Evolutionary conservation across 2,329 filamentous ascomycete genomes (phyloP), one percentile per base, ranked within the genome.

Genomic region (Ampelomyces quisqualis): DNA sequence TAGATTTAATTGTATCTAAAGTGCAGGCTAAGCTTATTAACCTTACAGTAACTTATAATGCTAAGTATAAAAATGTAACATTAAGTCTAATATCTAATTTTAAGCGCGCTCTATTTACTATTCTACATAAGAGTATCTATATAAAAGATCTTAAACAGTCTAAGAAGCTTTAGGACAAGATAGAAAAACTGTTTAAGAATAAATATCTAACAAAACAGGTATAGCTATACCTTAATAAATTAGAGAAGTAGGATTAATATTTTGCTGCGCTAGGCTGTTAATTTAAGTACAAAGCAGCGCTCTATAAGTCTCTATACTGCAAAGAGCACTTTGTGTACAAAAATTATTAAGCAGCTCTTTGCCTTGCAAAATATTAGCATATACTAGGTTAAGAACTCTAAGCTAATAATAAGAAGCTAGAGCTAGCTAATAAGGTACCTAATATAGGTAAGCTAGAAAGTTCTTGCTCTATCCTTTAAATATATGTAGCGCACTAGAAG

Each of bases 1-100:
- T 24, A 2, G 15, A 34, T 36, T 21, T 19, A 13, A 41, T 38
- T 38, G 14, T 45, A 11, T 15, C 4, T 9, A 30, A 43, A 34
- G 20, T 33, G 14, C 11, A 17, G 15, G 24, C 26, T n/a, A 14
- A 35, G 26, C 10, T 38, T 20, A 5, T 35, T 3, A n/a, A 40
- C 17, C 27, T 29, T 14, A 6, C 3, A 29, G 14, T 8, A 3
- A 29, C n/a, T 29, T 36, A 36, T 36, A 10, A 36, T 18, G 21
- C 32, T 22, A 14, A 20, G 19, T n/a, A 36, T 11, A 8, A 28
- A 27, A 36, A 36, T 36, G 13, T 28, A 27, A 36, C 13, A n/a
- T 23, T 36, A 17, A 27, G 34, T 19, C 17, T 36, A 3, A 27
- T 19, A n/a, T 15, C 13, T 11, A 14, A 36, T n/a, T 36, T 36